Percentiles rank a stretch among this genome's conserved stretches.
Evolutionary conservation across 1,139 yeast genomes (phyloP).

Genomic region (Zygosaccharomyces sapae): DNA sequence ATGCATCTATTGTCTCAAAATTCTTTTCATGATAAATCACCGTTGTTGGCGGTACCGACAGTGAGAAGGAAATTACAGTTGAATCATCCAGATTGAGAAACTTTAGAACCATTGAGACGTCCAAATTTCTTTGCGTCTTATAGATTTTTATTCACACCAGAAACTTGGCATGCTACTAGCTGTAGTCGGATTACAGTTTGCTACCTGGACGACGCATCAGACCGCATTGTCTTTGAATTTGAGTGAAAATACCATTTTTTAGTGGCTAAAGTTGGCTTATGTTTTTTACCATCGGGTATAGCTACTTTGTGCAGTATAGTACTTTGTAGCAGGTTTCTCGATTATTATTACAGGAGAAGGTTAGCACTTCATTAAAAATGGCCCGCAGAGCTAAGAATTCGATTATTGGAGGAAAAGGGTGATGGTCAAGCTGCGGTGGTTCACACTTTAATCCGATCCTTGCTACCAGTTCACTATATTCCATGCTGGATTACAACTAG

Average conservation of each 20-base stretch:
- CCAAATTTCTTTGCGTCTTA: constrained; percentile 42
- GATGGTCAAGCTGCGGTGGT: no score
- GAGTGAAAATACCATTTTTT: constrained; percentile 46
- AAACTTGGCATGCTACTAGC: constrained; percentile 40
- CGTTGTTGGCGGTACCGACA: constrained; percentile 38
- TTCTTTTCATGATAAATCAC: constrained; percentile 42
- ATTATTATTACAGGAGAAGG: constrained; percentile 41
- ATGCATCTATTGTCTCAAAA: constrained; percentile 52
- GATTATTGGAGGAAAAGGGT: constrained; percentile 24
- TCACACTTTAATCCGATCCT: constrained; percentile 19
- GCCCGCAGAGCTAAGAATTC: constrained; percentile 21
- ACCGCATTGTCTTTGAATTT: constrained; percentile 60
- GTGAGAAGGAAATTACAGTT: constrained; percentile 23
- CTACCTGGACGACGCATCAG: constrained; percentile 65
- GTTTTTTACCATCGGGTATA: constrained; percentile 56
- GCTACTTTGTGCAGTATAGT: constrained; percentile 53
- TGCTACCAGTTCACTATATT: constrained; percentile 42
- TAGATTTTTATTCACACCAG: constrained; percentile 41
- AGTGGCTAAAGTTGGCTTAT: constrained; percentile 56
- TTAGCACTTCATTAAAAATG: constrained; percentile 23
- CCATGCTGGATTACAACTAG: constrained; percentile 44
- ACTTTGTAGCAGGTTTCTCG: constrained; percentile 45
- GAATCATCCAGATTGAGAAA: constrained; percentile 34
- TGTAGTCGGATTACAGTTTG: constrained; percentile 62
- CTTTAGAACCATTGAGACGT: constrained; percentile 35